Conservation (phyloP, 306 rosid species). For the Acmispon strigosus region DNA sequence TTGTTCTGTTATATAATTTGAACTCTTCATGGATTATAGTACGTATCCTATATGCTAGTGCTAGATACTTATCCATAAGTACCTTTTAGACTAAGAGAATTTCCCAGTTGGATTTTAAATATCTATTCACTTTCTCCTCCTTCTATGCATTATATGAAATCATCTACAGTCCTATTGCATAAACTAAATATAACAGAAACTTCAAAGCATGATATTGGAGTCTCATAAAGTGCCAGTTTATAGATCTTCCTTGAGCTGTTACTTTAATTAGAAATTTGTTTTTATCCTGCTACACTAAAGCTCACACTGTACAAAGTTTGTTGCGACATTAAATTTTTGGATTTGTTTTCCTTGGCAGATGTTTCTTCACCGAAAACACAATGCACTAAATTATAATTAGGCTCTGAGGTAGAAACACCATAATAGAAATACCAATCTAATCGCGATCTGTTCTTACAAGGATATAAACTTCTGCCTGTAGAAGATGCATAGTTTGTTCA, state of each 20-base stretch:
- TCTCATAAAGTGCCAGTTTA: neutral
- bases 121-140: neutral
- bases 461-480: neutral
- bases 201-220: neutral
- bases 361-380: neutral
- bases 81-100: neutral
- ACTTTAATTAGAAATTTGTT: neutral
- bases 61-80: neutral
- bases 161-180: neutral
- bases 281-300: neutral
- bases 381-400: neutral
- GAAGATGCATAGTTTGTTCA: neutral
- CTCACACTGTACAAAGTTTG: neutral
- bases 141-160: neutral
- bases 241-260: neutral
- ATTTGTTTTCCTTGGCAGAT: neutral
- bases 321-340: neutral
- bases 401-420: neutral
- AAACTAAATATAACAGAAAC: neutral
- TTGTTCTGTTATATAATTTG: neutral
- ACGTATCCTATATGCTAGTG: neutral
- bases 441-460: neutral
- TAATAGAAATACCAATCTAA: neutral
- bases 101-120: neutral
- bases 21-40: neutral